Evolutionary conservation across 2,329 filamentous ascomycete genomes (phyloP), one percentile per base, ranked within the genome.

Genomic region (Epichloe brachyelytri): DNA sequence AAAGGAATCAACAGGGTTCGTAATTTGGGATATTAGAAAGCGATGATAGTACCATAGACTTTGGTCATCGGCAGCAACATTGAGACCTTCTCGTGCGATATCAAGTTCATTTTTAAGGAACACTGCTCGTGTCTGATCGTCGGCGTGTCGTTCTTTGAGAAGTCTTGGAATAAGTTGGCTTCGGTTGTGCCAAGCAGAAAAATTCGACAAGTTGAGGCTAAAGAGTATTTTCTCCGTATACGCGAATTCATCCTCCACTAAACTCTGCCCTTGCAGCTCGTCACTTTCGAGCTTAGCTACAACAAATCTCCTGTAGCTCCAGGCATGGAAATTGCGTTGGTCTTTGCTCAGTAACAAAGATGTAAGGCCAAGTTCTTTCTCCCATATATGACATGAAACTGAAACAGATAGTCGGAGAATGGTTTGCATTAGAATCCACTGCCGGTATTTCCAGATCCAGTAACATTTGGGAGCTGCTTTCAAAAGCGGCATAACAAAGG

Each of bases 11-110:
- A 22, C 5, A 22, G 22, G 22, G 22, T 22, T 48, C n/a, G 41
- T 26, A 17, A 48, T 51, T 44, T 47, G 44, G 43, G 44, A 36
- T 22, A 51, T 26, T 30, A 51, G 19, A 17, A 51, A 47, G 10
- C 22, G 50, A 37, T 51, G 50, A 38, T 51, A 51, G 33, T 48
- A 51, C 50, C 50, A 51, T 26, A 51, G 20, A 30, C 44, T 48
- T 34, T 51, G 50, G 36, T 51, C 50, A 7, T 51, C 50, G 4
- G 50, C 43, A 14, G 43, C 30, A 14, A 51, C 20, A 15, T 51
- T 51, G 14, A 51, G 30, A 10, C 22, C 50, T n/a, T 48, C 50
- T 12, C 50, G 37, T n/a, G 47, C 38, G 30, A 34, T 22, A 5
- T 36, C n/a, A 33, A 49, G 38, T 19, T 49, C 47, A n/a, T 43